A percentile compares a stretch with the other conserved stretches of the same genome.
Evolutionary conservation across 2,329 filamentous ascomycete genomes (phyloP).

Genomic region (Plectosphaerella sp.): DNA sequence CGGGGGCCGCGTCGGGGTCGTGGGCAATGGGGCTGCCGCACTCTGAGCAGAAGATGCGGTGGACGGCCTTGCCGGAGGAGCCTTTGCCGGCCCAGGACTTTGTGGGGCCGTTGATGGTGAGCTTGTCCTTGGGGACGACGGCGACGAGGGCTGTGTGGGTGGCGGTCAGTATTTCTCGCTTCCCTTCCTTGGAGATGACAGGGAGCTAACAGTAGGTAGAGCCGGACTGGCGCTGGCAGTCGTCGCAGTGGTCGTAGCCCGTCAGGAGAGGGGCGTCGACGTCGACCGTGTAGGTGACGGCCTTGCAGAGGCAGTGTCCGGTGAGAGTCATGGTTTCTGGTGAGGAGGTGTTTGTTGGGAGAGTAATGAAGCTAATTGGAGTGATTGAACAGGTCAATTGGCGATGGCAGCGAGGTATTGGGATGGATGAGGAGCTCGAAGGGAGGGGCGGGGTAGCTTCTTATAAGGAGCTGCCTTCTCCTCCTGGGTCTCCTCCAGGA

Average conservation of each 20-base stretch:
- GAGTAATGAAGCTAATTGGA: not conserved
- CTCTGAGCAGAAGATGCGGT: conserved; percentile 66
- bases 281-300: conserved; percentile 62
- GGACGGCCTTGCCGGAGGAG: conserved; percentile 57
- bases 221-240: conserved; percentile 66
- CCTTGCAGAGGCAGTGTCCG: conserved; percentile 68
- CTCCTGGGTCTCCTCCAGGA: too few relatives aligned
- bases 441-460: not conserved
- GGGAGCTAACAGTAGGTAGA: conserved; percentile 59
- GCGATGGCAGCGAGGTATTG: conserved; percentile 9
- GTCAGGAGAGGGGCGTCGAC: conserved; percentile 47
- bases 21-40: conserved; percentile 68
- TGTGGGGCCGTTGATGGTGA: conserved; percentile 57
- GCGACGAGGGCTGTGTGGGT: conserved; percentile 54
- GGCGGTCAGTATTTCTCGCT: not conserved
- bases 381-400: conserved; percentile 9
- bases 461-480: too few relatives aligned
- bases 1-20: conserved; percentile 65
- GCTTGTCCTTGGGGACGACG: conserved; percentile 62
- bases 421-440: conserved; percentile 3
- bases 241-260: conserved; percentile 69
- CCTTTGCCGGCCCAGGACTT: conserved; percentile 61
- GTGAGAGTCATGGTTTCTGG: conserved; percentile 55
- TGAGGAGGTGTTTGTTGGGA: not conserved
- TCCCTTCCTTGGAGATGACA: not conserved